Evolutionary conservation across 805 yeast genomes (phyloP), one percentile per base, ranked within the genome.

Genomic region (Candida coquimbonensis): DNA sequence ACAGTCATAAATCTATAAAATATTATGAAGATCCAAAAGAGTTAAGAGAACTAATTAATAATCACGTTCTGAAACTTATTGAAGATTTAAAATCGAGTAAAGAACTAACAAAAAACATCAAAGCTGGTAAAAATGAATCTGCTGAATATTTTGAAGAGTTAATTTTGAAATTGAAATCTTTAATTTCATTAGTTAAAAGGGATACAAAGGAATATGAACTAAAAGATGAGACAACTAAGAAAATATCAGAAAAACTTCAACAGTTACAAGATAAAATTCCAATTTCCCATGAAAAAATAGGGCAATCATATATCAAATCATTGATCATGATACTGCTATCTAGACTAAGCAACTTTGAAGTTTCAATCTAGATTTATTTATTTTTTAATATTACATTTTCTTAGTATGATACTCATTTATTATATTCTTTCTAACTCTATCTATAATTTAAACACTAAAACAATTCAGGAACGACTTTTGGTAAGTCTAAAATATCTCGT

Each of bases 401-500:
- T 29, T 11, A 11, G 4, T 29, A 21, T 21, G 5, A 21, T 21
- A 5, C 24, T 3, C 24, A 21, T 11, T 29, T 29, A 29, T 9
- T 33, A 33, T 33, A 14, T 33, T 16, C 16, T 33, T 17, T 33
- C 21, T 33, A 33, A 29, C 12, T 11, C 13, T 11, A 11, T 29
- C 9, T 27, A 27, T 27, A n/a, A n/a, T n/a, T n/a, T n/a, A n/a
- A 29, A 11, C 13, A 9, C 12, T 29, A n/a, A 33, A 59, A 59
- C 11, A 59, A 35, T 33, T 59, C 63, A 9, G 62, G 63, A 3
- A 48, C 39, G 8, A 48, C 56, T 13, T 48, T 44, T 39, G 57
- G 62, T 38, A 85, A 60, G 26, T 85, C 85, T 29, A 72, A 61
- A 26, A 87, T 72, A 49, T 76, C 74, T 51, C 80, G 69, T 38